Conservation (phyloP, 306 rosid species). For the Alnus rubra region DNA sequence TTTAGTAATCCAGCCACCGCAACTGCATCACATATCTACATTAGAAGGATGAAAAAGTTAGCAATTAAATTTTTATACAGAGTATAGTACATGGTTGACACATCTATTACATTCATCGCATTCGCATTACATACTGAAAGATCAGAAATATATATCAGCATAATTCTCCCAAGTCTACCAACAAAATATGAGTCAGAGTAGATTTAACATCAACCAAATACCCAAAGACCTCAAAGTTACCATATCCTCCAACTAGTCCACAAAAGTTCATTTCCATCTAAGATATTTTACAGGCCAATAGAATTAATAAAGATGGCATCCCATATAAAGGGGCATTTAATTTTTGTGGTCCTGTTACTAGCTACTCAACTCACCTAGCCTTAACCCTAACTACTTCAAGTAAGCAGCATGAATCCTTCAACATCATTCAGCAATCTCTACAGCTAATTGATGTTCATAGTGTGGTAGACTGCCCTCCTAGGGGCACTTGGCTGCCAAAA, state of each 20-base stretch:
- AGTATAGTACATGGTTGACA: conserved; percentile 3
- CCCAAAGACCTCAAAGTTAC: background rate
- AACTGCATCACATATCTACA: conserved; percentile 95
- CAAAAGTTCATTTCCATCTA: conserved; percentile 6
- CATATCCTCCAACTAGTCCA: conserved; percentile 11
- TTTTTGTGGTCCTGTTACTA: background rate
- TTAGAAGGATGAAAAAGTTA: conserved; percentile 21
- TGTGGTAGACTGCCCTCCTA: too few relatives aligned
- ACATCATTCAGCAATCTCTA: background rate
- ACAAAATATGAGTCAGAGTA: conserved; percentile 16
- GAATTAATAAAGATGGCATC: background rate
- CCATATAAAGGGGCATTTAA: background rate
- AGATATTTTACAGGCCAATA: background rate
- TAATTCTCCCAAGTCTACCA: conserved; percentile 13
- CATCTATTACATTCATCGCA: conserved; percentile 15
- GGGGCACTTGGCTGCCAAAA: too few relatives aligned
- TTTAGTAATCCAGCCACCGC: conserved; percentile 97
- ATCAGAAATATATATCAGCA: conserved; percentile 5
- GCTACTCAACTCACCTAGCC: background rate
- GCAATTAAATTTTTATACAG: conserved; percentile 22
- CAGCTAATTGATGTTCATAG: background rate
- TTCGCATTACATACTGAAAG: conserved; percentile 6
- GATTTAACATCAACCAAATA: conserved; percentile 14
- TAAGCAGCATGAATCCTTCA: background rate
- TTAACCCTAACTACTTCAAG: background rate